Evolutionary conservation across 2,329 filamentous ascomycete genomes (phyloP).

Genomic region (Colletotrichum salicis): DNA sequence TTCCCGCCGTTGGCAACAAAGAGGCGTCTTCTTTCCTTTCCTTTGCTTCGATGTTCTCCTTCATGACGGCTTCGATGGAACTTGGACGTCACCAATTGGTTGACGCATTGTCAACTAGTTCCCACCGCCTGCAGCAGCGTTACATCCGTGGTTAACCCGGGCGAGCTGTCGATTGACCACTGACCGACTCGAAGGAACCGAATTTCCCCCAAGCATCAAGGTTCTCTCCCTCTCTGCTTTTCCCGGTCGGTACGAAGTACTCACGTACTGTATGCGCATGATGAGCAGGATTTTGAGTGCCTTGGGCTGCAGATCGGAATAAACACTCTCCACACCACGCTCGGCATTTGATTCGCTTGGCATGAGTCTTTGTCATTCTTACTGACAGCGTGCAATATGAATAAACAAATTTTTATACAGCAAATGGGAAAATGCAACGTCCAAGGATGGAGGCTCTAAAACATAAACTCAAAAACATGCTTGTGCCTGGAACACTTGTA

Average conservation of each 20-base stretch:
- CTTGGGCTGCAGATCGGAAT: conserved; percentile 28
- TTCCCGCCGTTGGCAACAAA: conserved; percentile 14
- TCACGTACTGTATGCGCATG: too few species aligned
- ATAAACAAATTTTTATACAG: not conserved
- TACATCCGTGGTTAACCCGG: conserved; percentile 15
- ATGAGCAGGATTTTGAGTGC: not conserved
- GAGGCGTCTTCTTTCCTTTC: not conserved
- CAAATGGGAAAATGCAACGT: conserved; percentile 10
- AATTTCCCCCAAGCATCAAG: not conserved
- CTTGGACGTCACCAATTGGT: not conserved
- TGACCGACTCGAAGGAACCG: too few species aligned
- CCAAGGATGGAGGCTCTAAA: not conserved
- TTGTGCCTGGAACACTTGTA: not conserved
- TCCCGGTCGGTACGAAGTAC: not conserved
- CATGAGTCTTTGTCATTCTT: not conserved
- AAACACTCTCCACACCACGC: conserved; percentile 4
- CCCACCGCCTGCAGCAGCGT: conserved; percentile 1
- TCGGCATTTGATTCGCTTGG: conserved; percentile 25
- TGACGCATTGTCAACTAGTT: not conserved
- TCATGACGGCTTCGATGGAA: not conserved
- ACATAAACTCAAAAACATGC: conserved; percentile 4
- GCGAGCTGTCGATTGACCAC: too few species aligned
- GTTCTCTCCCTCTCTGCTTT: not conserved
- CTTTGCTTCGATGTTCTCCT: not conserved
- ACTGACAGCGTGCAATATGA: not conserved